Evolutionary conservation across 768 basidiomycete species (phyloP), one percentile per base, ranked within the genome.

Genomic region (Trametes maxima): DNA sequence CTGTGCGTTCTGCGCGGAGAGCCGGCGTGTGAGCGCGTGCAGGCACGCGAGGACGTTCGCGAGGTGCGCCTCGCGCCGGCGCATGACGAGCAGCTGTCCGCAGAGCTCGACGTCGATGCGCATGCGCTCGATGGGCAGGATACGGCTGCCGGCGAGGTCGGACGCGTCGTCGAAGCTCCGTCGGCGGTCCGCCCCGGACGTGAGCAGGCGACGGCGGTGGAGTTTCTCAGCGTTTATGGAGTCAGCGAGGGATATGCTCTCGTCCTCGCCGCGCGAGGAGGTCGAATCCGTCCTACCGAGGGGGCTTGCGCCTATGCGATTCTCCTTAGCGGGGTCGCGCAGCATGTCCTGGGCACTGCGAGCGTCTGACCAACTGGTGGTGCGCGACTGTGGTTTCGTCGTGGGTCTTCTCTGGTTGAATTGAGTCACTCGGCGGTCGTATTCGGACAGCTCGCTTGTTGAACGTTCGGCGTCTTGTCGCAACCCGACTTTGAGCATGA

Each of bases 31-130:
- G 60, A 91, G 76, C 45, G 83, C 89, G 69, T 83, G 77, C 36
- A 90, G 77, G 66, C 84, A 86, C 17, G 79, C 75, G 13, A 86
- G 68, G 33, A 90, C 84, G 68, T 89, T 87, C 55, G 75, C 77
- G 37, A 93, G 75, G 71, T 92, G 90, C 59, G 79, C 76, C 69
- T 87, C 86, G 67, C 90, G 80, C 44, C 90, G 76, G 36, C 75
- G 76, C 84, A 91, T 84, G 65, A 88, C 81, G 21, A 93, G 76
- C 48, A 89, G 70, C 68, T 92, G 87, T 4, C 88, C 89, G 68
- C 87, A 87, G 16, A 93, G 78, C 67, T 88, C 89, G 39, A 92
- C 91, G 67, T 93, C 91, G 43, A 90, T 84, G 51, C 80, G 82
- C 88, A 93, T 89, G 67, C 82, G 78, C 56, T 91, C 87, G 7